Percentiles rank a stretch among this genome's conserved stretches.
Evolutionary conservation across 2,329 filamentous ascomycete species (phyloP).

Genomic region (Fusarium odoratissimum): DNA sequence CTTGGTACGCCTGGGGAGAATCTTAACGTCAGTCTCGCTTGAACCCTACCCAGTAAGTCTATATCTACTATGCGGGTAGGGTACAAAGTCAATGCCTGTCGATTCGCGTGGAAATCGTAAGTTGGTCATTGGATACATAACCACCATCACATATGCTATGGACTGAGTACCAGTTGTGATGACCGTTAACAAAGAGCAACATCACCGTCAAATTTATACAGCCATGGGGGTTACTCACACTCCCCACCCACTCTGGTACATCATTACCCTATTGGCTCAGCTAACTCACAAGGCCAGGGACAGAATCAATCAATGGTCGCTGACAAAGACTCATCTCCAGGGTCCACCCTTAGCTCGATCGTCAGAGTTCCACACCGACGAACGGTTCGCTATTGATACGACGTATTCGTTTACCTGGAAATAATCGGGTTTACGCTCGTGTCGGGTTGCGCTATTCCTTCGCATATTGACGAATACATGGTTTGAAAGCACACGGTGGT

Average conservation of each 20-base stretch:
- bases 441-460: background rate
- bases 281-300: slow-evolving; percentile 27
- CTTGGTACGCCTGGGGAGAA: background rate
- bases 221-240: slow-evolving; percentile 8
- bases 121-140: background rate
- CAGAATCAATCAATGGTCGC: slow-evolving; percentile 18
- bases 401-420: slow-evolving; percentile 40
- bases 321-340: slow-evolving; percentile 25
- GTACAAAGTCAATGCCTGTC: background rate
- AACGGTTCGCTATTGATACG: slow-evolving; percentile 31
- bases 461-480: slow-evolving; percentile 12
- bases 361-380: slow-evolving; percentile 14
- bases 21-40: slow-evolving; percentile 12
- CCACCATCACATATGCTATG: background rate
- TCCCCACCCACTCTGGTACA: slow-evolving; percentile 7
- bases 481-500: background rate
- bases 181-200: background rate
- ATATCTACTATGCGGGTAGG: slow-evolving; percentile 1
- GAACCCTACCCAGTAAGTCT: background rate
- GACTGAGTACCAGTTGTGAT: background rate
- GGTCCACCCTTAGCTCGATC: slow-evolving; percentile 35
- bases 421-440: slow-evolving; percentile 14
- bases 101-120: slow-evolving; percentile 5
- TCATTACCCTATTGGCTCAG: slow-evolving; percentile 21
- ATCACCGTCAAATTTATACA: slow-evolving; percentile 13